A percentile compares a stretch with the other conserved stretches of the same genome.
These are phyloP conservation scores for Colletotrichum destructivum DNA, from an alignment of 2,329 filamentous ascomycete genomes.

Conservation along the genomic window DNA sequence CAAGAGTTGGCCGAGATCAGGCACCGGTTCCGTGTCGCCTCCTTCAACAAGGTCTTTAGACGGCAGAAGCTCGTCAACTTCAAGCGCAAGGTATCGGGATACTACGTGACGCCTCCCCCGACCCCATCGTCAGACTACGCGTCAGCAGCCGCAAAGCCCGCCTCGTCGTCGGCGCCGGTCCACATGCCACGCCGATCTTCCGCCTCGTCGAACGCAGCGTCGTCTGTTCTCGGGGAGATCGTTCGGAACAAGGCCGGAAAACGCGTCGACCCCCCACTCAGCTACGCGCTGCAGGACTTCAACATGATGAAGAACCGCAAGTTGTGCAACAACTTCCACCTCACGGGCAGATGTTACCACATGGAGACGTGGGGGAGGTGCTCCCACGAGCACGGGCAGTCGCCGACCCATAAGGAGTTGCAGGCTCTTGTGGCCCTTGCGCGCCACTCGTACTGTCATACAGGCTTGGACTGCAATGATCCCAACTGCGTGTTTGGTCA, in stretches of 20 bases:
- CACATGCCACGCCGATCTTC: neutral
- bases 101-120: conserved; percentile 43
- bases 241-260: conserved; percentile 47
- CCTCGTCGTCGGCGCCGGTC: neutral
- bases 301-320: conserved; percentile 48
- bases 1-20: conserved; percentile 52
- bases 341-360: conserved; percentile 46
- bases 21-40: conserved; percentile 46
- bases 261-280: conserved; percentile 48
- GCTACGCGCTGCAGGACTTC: conserved; percentile 43
- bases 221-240: conserved; percentile 10
- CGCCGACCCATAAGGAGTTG: conserved; percentile 44
- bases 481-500: conserved; percentile 45
- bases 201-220: neutral
- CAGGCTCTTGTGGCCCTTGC: conserved; percentile 51
- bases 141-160: conserved; percentile 36
- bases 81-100: conserved; percentile 43
- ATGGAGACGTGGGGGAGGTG: conserved; percentile 43
- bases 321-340: conserved; percentile 53
- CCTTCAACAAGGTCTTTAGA: conserved; percentile 47
- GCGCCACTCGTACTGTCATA: conserved; percentile 48
- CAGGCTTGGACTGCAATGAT: conserved; percentile 48
- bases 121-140: conserved; percentile 44
- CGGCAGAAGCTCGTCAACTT: conserved; percentile 46
- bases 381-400: conserved; percentile 47